Evolutionary conservation across 2,329 filamentous ascomycete genomes (phyloP), one percentile per base, ranked within the genome.

Genomic region (Chalaropsis ovoidea): DNA sequence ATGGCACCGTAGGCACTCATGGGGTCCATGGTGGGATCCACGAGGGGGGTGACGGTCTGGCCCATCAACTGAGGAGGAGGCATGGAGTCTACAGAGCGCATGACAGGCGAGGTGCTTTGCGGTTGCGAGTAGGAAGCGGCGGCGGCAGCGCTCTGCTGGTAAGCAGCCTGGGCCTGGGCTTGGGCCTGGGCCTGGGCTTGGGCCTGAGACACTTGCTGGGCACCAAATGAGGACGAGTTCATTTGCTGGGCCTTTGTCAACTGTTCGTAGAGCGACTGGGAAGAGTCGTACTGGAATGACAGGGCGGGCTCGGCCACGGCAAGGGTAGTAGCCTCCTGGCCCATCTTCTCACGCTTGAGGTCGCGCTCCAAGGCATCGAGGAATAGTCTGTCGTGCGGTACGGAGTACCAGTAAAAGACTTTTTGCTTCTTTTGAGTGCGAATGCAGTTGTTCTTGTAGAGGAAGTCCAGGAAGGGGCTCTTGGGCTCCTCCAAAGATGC

Each of bases 381-480:
- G 78, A 99, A 99, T 63, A 99, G 85, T 65, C 94, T 86, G 77
- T 99, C 94, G 76, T 99, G 94, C 1, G 94, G 94, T 61, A 99
- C 94, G 79, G 92, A 96, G 79, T 97, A 99, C 94, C 94, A 99
- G 80, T 97, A 99, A 74, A 99, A 99, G 70, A 99, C 94, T 81
- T 99, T 99, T 75, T 99, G 94, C 83, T 99, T 99, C 86, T 99
- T 99, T 77, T 99, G 94, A 45, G 94, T 99, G 71, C 94, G 87
- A 72, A 99, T 99, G 82, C 94, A 99, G 81, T 99, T 99, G 84
- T 99, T 99, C 83, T 99, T 99, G 85, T 99, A 99, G 56, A 99
- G 82, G 76, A 97, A 99, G 77, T 99, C 94, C 68, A 99, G 84
- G 78, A 99, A 99, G 1, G 89, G 87, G 78, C 93, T 97, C 82